Percentiles rank a stretch among this genome's conserved stretches.
Conservation (phyloP, 345 rosid genomes). For the Gossypium arboreum region DNA sequence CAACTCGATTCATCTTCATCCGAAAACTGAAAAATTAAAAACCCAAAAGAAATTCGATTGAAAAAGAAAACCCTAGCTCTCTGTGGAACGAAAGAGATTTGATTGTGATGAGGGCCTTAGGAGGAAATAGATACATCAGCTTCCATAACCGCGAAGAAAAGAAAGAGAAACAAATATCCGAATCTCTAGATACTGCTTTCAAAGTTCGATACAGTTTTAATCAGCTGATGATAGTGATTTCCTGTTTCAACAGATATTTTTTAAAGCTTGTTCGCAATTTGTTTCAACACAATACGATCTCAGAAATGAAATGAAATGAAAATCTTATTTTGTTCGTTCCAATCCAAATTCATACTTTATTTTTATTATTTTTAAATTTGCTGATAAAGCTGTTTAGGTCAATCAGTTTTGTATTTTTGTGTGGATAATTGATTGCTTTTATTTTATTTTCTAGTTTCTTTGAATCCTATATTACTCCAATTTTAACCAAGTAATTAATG, state of each 20-base stretch:
- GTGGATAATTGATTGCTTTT: not conserved
- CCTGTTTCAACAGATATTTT: not conserved
- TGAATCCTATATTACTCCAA: too few species aligned
- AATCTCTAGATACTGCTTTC: not conserved
- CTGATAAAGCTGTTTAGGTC: not conserved
- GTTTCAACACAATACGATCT: not conserved
- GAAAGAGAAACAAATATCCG: conserved; percentile 3
- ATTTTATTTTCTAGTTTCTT: too few species aligned
- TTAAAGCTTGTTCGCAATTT: not conserved
- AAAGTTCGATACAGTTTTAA: not conserved
- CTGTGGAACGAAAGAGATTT: not conserved
- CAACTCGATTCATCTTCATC: conserved; percentile 28
- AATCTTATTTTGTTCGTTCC: not conserved
- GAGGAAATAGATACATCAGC: conserved; percentile 68
- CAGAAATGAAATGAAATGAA: not conserved
- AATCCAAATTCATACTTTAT: not conserved
- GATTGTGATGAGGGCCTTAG: conserved; percentile 29
- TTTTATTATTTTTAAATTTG: not conserved
- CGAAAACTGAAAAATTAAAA: conserved; percentile 8
- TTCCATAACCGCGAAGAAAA: conserved; percentile 51
- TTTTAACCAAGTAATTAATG: too few species aligned
- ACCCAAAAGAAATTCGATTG: conserved; percentile 11
- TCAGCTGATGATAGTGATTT: not conserved
- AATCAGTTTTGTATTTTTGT: not conserved
- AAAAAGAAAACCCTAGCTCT: conserved; percentile 11